These are phyloP conservation scores for Pestalotiopsis sp. DNA, from an alignment of 2,329 filamentous ascomycete species.

Conservation along the genomic window DNA sequence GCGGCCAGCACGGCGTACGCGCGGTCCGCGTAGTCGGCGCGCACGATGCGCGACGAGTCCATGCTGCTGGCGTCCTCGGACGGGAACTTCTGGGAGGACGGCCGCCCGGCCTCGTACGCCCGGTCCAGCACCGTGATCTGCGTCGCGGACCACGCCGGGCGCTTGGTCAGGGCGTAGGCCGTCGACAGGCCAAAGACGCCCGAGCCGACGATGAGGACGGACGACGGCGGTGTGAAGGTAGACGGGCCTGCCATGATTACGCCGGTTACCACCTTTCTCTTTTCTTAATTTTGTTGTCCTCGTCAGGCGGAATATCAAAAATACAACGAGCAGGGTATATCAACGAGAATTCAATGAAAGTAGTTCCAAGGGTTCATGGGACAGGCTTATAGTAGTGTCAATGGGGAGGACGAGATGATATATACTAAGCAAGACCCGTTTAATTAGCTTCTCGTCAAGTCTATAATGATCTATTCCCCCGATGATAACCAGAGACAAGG, in stretches of 20 bases:
- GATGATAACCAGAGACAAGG: background rate
- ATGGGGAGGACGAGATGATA: background rate
- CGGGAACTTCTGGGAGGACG: slow-evolving; percentile 46
- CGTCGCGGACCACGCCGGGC: slow-evolving; percentile 55
- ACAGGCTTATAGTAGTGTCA: background rate
- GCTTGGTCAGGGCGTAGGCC: slow-evolving; percentile 70
- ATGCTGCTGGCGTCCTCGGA: slow-evolving; percentile 62
- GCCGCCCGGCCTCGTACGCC: slow-evolving; percentile 34
- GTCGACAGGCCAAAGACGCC: slow-evolving; percentile 49
- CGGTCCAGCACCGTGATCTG: slow-evolving; percentile 64
- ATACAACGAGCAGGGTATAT: background rate
- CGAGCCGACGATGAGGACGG: slow-evolving; percentile 67
- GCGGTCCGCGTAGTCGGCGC: slow-evolving; percentile 78
- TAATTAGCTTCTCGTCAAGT: background rate
- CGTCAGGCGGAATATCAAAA: too few species aligned
- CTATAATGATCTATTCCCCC: background rate
- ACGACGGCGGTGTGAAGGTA: slow-evolving; percentile 23
- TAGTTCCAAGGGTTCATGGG: background rate
- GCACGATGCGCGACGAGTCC: slow-evolving; percentile 66
- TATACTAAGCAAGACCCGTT: background rate
- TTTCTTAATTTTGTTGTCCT: too few species aligned
- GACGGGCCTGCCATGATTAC: background rate
- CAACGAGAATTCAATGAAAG: background rate
- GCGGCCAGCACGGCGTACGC: slow-evolving; percentile 76
- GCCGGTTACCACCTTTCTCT: too few species aligned